Conservation (phyloP, 208 protist species). For the Leishmania lainsoni region DNA sequence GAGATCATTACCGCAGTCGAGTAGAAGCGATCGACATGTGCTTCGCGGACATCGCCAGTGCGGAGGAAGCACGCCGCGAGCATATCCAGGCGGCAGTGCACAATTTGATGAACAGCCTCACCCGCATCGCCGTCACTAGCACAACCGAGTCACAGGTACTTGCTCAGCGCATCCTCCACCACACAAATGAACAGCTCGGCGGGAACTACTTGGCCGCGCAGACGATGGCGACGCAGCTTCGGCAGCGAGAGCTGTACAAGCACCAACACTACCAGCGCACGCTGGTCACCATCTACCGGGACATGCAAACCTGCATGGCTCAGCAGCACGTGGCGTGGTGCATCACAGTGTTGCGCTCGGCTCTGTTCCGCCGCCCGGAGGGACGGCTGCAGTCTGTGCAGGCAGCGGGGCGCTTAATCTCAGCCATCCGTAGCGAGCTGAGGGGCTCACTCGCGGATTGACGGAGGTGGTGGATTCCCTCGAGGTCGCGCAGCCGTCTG, state of each 20-base stretch:
- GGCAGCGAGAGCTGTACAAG: slow-evolving; percentile 67
- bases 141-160: slow-evolving; percentile 78
- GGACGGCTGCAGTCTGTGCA: slow-evolving; percentile 43
- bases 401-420: slow-evolving; percentile 36
- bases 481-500: slow-evolving; percentile 37
- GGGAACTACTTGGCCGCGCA: slow-evolving; percentile 56
- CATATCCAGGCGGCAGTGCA: slow-evolving; percentile 50
- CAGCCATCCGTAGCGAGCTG: slow-evolving; percentile 44
- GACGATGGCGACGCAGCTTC: slow-evolving; percentile 61
- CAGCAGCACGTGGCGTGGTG: slow-evolving; percentile 51
- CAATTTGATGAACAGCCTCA: slow-evolving; percentile 62
- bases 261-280: slow-evolving; percentile 57
- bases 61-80: slow-evolving; percentile 51
- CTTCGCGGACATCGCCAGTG: slow-evolving; percentile 36
- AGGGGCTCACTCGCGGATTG: slow-evolving; percentile 60
- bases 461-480: slow-evolving; percentile 57
- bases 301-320: slow-evolving; percentile 50
- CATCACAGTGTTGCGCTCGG: slow-evolving; percentile 55
- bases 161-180: slow-evolving; percentile 79
- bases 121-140: slow-evolving; percentile 72
- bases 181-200: slow-evolving; percentile 67
- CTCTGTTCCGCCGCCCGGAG: slow-evolving; percentile 56
- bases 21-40: slow-evolving; percentile 40
- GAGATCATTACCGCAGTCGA: slow-evolving; percentile 36
- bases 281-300: slow-evolving; percentile 52